Evolutionary conservation across 2,329 filamentous ascomycete species (phyloP).

Genomic region (Cladosporium sp.): DNA sequence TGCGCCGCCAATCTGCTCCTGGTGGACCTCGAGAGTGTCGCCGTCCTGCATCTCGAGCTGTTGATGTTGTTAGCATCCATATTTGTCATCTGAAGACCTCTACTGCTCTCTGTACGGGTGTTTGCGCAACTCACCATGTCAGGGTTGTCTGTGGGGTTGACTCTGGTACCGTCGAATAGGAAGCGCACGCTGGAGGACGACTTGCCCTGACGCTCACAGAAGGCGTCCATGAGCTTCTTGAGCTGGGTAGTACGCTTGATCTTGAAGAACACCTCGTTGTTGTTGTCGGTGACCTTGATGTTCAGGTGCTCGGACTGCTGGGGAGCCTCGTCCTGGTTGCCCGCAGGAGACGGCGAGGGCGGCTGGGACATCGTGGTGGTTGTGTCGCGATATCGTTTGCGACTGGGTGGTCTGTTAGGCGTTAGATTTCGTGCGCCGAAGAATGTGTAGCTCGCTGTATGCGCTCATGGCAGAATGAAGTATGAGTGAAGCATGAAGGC

Average conservation of each 20-base stretch:
- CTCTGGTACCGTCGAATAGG: constrained; percentile 90
- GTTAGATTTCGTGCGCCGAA: background rate
- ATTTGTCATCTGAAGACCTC: background rate
- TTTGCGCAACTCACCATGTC: constrained; percentile 70
- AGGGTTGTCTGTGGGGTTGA: constrained; percentile 83
- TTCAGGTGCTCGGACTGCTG: constrained; percentile 78
- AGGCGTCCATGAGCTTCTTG: constrained; percentile 97
- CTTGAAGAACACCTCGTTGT: constrained; percentile 99
- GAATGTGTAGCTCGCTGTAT: background rate
- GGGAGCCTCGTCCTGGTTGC: constrained; percentile 40
- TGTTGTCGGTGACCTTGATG: constrained; percentile 99
- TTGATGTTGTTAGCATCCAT: background rate
- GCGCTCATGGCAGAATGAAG: background rate
- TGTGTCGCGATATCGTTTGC: background rate
- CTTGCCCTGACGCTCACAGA: constrained; percentile 95
- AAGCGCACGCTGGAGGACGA: constrained; percentile 79
- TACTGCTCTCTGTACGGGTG: background rate
- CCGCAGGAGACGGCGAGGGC: constrained; percentile 25
- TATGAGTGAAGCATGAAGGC: background rate
- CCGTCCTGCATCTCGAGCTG: constrained; percentile 97
- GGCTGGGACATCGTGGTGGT: constrained; percentile 48
- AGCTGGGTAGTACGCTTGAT: constrained; percentile 96
- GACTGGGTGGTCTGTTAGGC: background rate
- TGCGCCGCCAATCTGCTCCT: constrained; percentile 87
- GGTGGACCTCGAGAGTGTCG: constrained; percentile 93